These are phyloP conservation scores for Agapanthus africanus DNA, from an alignment of 106 monocot species.

Conservation along the genomic window DNA sequence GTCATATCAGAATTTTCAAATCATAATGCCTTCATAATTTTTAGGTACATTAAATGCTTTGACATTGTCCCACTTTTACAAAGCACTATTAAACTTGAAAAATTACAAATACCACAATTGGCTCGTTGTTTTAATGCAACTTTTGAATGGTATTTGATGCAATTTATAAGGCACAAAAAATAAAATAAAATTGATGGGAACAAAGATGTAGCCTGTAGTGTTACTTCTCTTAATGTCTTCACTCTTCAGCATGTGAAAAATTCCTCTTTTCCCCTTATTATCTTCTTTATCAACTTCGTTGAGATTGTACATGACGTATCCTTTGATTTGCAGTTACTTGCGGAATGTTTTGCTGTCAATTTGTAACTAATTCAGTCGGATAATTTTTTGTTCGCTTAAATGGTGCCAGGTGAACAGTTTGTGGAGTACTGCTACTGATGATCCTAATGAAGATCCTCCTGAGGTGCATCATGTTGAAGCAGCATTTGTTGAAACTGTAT, in stretches of 20 bases:
- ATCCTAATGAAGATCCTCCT: conserved; percentile 57
- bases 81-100: too few species aligned
- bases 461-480: conserved; percentile 89
- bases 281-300: background rate
- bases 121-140: too few species aligned
- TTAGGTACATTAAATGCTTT: background rate
- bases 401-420: conserved; percentile 45
- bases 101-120: too few species aligned
- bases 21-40: background rate
- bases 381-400: background rate
- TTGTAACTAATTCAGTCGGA: background rate
- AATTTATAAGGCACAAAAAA: too few species aligned
- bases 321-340: background rate
- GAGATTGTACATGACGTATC: background rate
- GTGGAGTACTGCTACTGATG: conserved; percentile 33
- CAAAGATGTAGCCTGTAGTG: too few species aligned
- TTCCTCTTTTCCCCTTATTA: background rate
- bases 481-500: conserved; percentile 78
- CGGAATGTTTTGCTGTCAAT: background rate
- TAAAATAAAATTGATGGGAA: too few species aligned
- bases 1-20: conserved; percentile 1
- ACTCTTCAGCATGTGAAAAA: background rate
- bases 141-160: too few species aligned
- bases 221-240: background rate
- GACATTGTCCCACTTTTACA: too few species aligned